A percentile compares a stretch with the other conserved stretches of the same genome.
phyloP scores from a whole-genome alignment of 1,284 basidiomycete species.

The Cutaneotrichosporon daszewskae region DNA sequence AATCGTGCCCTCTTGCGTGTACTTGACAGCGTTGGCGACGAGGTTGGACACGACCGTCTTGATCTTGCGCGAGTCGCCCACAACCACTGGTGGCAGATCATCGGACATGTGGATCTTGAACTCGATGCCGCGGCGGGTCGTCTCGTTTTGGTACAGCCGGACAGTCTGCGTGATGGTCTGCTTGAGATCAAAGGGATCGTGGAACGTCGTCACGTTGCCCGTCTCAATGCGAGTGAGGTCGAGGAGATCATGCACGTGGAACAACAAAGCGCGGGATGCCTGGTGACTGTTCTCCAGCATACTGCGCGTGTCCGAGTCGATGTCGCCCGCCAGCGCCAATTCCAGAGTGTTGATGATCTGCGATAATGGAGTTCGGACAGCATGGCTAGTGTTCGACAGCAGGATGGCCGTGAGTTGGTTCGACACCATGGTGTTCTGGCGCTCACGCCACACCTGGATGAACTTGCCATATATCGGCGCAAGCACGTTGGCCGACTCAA shows the following conservation, averaged over 20 bases:
- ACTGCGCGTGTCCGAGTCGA: slow-evolving; percentile 71
- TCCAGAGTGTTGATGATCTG: slow-evolving; percentile 67
- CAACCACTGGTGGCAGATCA: slow-evolving; percentile 56
- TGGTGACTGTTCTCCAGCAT: slow-evolving; percentile 73
- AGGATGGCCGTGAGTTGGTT: slow-evolving; percentile 74
- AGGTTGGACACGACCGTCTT: slow-evolving; percentile 75
- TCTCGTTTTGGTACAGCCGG: slow-evolving; percentile 58
- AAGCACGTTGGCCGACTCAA: slow-evolving; percentile 80
- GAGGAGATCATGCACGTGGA: slow-evolving; percentile 79
- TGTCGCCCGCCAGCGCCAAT: slow-evolving; percentile 70
- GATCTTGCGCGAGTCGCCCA: slow-evolving; percentile 70
- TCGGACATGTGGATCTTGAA: slow-evolving; percentile 59
- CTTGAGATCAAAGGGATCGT: slow-evolving; percentile 72
- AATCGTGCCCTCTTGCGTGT: slow-evolving; percentile 63
- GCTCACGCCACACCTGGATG: slow-evolving; percentile 77
- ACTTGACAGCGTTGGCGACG: slow-evolving; percentile 79
- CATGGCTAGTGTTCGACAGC: slow-evolving; percentile 82
- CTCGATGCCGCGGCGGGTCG: slow-evolving; percentile 59
- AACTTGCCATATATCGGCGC: slow-evolving; percentile 68
- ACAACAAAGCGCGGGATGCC: slow-evolving; percentile 72
- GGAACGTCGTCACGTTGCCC: slow-evolving; percentile 71
- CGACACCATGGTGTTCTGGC: slow-evolving; percentile 61
- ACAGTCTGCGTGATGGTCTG: slow-evolving; percentile 66
- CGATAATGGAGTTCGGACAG: slow-evolving; percentile 53
- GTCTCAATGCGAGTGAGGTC: slow-evolving; percentile 77